Evolutionary conservation across 2,329 filamentous ascomycete genomes (phyloP), one percentile per base, ranked within the genome.

Genomic region (Penicillium hesseltinei): DNA sequence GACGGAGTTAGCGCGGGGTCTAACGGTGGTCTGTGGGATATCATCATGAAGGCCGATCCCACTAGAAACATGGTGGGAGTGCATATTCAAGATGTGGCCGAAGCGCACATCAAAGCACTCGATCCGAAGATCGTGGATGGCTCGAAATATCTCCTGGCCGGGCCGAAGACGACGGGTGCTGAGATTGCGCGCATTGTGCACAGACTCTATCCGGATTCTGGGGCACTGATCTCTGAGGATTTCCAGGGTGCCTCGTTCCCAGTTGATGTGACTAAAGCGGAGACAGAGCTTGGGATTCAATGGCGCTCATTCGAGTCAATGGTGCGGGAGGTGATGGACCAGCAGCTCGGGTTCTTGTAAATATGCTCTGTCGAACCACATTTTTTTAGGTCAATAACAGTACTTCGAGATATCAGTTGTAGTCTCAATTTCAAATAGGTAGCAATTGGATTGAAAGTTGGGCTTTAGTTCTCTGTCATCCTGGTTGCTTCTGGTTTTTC

Each of bases 81-180:
- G 11, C 68, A 71, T 57, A 38, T 70, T 17, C 50, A 57, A 13
- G 68, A 71, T 58, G 65, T 70, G 6, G 68, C 63, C 5, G 66
- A 68, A 9, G 68, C 66, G 2, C 67, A 71, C 46, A 29, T 71
- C 43, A 65, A 56, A 39, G 62, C 64, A 0, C 38, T 71, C 8
- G 46, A 63, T 35, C 53, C 57, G 5, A 58, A 46, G 4, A 54
- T 70, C 8, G 6, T 39, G 15, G 57, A 66, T 40, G 64, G 64
- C 5, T 61, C 66, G 27, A 65, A 58, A 36, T 68, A 65, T 47
- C 25, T 68, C 19, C 42, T 68, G 1, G 43, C 48, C 0, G 64
- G 56, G 3, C 50, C 56, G 6, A 45, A 39, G 25, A 40, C 42
- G 0, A 52, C 58, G 8, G 62, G 55, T 51, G 45, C 45, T 13